A percentile compares a stretch with the other conserved stretches of the same genome.
phyloP scores from a whole-genome alignment of 257 asterid genomes.

The Anisodus acutangulus region DNA sequence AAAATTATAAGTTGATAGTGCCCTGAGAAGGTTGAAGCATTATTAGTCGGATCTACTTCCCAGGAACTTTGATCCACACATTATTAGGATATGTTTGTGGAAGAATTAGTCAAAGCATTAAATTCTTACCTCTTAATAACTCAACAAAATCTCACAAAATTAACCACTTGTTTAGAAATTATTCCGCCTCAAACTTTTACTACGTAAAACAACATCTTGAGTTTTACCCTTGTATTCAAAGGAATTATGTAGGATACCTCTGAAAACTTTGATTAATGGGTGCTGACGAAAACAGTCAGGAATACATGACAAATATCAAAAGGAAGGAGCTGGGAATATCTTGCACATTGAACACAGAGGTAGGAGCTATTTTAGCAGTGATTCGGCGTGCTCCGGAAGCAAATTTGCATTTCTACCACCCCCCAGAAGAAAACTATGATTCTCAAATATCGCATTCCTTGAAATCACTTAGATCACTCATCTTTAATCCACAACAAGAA shows the following conservation, averaged over 20 bases:
- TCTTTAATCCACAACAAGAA: conserved; percentile 80
- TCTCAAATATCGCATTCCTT: conserved; percentile 61
- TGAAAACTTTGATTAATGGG: conserved; percentile 39
- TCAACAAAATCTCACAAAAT: conserved; percentile 16
- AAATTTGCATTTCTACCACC: conserved; percentile 54
- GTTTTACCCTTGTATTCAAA: not conserved
- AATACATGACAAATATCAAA: conserved; percentile 43
- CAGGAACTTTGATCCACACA: conserved; percentile 1
- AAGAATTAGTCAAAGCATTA: conserved; percentile 45
- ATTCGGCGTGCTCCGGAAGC: conserved; percentile 67
- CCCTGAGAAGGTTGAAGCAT: not conserved
- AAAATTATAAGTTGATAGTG: not conserved
- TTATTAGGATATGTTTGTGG: conserved; percentile 35
- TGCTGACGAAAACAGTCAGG: conserved; percentile 36
- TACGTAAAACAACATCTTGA: not conserved
- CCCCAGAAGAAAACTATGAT: conserved; percentile 59
- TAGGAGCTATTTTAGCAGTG: conserved; percentile 86
- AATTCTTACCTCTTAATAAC: conserved; percentile 21
- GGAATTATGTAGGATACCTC: not conserved
- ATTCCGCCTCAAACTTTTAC: conserved; percentile 30
- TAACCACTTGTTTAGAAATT: conserved; percentile 46
- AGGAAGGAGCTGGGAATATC: conserved; percentile 80
- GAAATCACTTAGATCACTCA: conserved; percentile 66
- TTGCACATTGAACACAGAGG: conserved; percentile 90
- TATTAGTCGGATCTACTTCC: not conserved